These are phyloP conservation scores for Yarrowia deformans DNA, from an alignment of 805 yeast genomes.

Conservation along the genomic window DNA sequence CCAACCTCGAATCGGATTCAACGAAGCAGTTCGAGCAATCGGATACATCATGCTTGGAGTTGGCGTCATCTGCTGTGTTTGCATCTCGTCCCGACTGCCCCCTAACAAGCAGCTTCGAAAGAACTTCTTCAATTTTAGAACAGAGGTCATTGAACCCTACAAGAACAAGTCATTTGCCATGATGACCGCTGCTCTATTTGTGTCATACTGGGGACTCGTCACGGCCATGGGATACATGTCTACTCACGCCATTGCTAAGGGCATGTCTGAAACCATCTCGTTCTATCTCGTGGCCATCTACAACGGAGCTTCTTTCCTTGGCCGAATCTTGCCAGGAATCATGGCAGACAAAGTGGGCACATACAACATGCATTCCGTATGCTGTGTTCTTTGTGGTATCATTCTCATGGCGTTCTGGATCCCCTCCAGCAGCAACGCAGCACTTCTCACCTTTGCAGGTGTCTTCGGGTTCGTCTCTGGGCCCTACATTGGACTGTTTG, in stretches of 20 bases:
- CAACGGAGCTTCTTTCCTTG: constrained; percentile 59
- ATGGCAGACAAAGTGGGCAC: constrained; percentile 63
- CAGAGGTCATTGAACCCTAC: constrained; percentile 27
- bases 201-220: constrained; percentile 61
- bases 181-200: constrained; percentile 48
- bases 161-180: constrained; percentile 43
- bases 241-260: constrained; percentile 56
- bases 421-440: constrained; percentile 52
- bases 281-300: constrained; percentile 57
- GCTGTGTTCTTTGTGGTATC: constrained; percentile 56
- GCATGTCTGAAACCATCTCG: constrained; percentile 41
- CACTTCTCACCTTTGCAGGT: constrained; percentile 60
- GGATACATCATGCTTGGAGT: constrained; percentile 48
- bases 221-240: constrained; percentile 62
- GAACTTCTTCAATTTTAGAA: constrained; percentile 46
- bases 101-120: constrained; percentile 41
- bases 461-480: constrained; percentile 66
- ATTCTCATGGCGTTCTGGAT: constrained; percentile 68
- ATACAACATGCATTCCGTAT: constrained; percentile 61
- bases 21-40: constrained; percentile 64
- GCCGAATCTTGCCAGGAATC: constrained; percentile 63
- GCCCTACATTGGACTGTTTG: constrained; percentile 67
- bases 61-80: constrained; percentile 48
- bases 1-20: constrained; percentile 59
- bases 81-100: constrained; percentile 50